Base-by-base conservation (phyloP, 1,284 basidiomycete genomes). In the Mycosarcoma maydis region DNA sequence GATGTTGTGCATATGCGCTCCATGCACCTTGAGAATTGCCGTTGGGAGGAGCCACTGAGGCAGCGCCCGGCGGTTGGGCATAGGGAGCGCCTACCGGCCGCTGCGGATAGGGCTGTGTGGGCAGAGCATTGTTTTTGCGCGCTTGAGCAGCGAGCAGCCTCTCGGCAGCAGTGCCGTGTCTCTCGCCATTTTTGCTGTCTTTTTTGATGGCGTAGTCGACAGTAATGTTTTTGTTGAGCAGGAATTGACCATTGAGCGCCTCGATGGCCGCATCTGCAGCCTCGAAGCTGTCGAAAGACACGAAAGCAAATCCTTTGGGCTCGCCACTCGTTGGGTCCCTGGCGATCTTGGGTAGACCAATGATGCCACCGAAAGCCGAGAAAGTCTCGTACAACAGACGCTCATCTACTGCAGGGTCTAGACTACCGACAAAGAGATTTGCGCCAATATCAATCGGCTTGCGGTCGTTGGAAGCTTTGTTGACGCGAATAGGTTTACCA, bases 201-300 rank as follows among this genome's bases (percentile, higher is more conserved):
- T 98, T 98, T 83, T 98, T 98, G 87, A 97, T 95, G 4, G 95
- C 95, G 81, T 96, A 98, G 82, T 95, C 92, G 14, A 97, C 94
- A 16, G 90, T 90, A 80, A 98, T 92, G 57, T 94, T 90, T 83
- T 96, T 96, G 86, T 98, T 98, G 89, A 95, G 94, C 41, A 98
- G 86, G 87, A 93, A 97, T 80, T 98, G 95, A 42, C 89, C 89
- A 77, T 97, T 95, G 92, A 98, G 94, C 19, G 92, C 88, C 83
- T 98, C 94, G 60, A 96, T 88, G 5, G 96, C 95, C 16, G 92
- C 92, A 83, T 98, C 96, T 17, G 94, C 92, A 6, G 94, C 89
- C 80, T 98, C 95, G 82, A 98, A 98, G 78, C 95, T 92, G 69
- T 94, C 94, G 83, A 93, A 98, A 13, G 92, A 90, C 56, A 97